phyloP scores from a whole-genome alignment of 2,329 filamentous ascomycete species.

The Mollisiaceae sp. region DNA sequence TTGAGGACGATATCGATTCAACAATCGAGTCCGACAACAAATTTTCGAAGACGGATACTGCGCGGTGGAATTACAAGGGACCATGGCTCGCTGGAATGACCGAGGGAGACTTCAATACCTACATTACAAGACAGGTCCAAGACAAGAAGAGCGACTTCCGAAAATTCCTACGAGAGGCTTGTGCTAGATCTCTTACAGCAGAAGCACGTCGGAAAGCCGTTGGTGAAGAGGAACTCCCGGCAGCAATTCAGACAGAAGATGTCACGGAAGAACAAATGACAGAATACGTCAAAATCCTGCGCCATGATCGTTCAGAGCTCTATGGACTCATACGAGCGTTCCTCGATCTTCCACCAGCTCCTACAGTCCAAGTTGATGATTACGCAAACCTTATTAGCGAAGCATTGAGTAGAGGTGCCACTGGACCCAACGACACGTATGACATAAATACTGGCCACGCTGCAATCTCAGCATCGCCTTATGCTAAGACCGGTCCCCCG shows the following conservation, averaged over 20 bases:
- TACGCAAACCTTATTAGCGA: not conserved
- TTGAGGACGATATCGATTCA: constrained; percentile 62
- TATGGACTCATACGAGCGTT: constrained; percentile 63
- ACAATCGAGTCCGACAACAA: constrained; percentile 47
- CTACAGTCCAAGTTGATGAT: constrained; percentile 12
- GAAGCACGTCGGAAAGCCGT: constrained; percentile 46
- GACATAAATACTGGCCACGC: constrained; percentile 36
- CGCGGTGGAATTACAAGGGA: constrained; percentile 69
- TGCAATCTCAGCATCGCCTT: constrained; percentile 45
- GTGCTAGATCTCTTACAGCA: constrained; percentile 53
- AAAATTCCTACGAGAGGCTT: constrained; percentile 54
- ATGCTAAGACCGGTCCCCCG: constrained; percentile 55
- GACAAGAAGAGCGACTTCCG: constrained; percentile 60
- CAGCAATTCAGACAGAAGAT: constrained; percentile 42
- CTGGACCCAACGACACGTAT: constrained; percentile 37
- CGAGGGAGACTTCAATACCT: constrained; percentile 63
- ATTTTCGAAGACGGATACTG: constrained; percentile 45
- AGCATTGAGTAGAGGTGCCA: not conserved
- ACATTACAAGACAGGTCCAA: constrained; percentile 59
- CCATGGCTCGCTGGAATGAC: constrained; percentile 70
- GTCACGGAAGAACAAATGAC: constrained; percentile 58
- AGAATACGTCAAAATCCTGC: constrained; percentile 58
- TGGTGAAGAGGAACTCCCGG: constrained; percentile 42
- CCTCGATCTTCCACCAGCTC: constrained; percentile 56
- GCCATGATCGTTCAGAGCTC: constrained; percentile 55